Evolutionary conservation across 2,329 filamentous ascomycete species (phyloP).

Genomic region (Sarocladiaceae sp.): DNA sequence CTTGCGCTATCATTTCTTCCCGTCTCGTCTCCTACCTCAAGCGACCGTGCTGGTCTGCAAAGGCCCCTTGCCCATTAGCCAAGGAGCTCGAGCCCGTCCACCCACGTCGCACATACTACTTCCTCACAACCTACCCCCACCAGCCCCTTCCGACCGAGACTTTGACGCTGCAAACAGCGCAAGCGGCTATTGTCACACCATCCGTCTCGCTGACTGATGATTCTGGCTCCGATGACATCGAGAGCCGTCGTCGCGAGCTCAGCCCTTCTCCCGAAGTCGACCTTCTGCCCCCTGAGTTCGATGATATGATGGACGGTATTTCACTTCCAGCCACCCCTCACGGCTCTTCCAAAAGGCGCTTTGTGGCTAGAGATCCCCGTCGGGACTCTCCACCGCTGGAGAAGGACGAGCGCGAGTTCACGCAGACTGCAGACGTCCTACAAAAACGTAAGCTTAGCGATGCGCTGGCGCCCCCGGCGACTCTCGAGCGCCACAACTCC

Average conservation of each 20-base stretch:
- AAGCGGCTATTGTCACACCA: constrained; percentile 67
- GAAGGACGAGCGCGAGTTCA: constrained; percentile 94
- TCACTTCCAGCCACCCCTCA: constrained; percentile 58
- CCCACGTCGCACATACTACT: constrained; percentile 94
- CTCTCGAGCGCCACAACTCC: constrained; percentile 22
- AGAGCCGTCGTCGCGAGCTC: constrained; percentile 64
- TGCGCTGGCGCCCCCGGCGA: constrained; percentile 26
- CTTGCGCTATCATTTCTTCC: constrained; percentile 91
- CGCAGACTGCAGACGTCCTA: constrained; percentile 85
- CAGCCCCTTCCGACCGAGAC: constrained; percentile 64
- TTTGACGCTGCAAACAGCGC: constrained; percentile 22
- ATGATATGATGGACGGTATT: constrained; percentile 62
- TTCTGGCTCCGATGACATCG: constrained; percentile 63
- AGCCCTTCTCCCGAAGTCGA: constrained; percentile 94
- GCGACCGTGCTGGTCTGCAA: constrained; percentile 73
- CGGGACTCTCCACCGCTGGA: constrained; percentile 86
- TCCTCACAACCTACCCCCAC: constrained; percentile 81
- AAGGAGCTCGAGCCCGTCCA: constrained; percentile 92
- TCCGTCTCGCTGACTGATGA: constrained; percentile 63
- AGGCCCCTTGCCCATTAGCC: constrained; percentile 78
- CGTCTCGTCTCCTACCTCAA: constrained; percentile 86
- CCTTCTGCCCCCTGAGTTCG: constrained; percentile 80
- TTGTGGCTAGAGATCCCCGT: constrained; percentile 35
- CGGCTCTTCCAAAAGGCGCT: constrained; percentile 45
- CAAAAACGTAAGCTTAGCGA: constrained; percentile 59